Percentiles rank a stretch among this genome's conserved stretches.
Evolutionary conservation across 192 early-diverging fungal genomes (phyloP).

Genomic region (Jimgerdemannia lactiflua): DNA sequence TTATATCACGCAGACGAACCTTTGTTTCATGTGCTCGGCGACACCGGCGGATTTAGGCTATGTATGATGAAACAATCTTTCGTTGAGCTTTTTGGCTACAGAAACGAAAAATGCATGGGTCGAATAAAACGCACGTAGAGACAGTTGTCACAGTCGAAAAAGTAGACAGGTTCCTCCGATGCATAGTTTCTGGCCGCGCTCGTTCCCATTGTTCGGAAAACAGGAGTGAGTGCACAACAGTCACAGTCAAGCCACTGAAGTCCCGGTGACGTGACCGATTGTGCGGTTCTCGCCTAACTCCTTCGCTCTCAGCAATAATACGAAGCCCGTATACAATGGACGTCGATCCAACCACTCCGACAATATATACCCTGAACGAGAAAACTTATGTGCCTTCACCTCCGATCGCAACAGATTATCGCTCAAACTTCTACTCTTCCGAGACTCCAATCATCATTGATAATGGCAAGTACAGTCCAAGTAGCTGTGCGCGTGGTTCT

Average conservation of each 20-base stretch:
- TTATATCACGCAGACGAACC: constrained; percentile 8
- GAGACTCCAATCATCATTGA: constrained; percentile 63
- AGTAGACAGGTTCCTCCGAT: constrained; percentile 50
- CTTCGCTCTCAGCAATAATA: no score
- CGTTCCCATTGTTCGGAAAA: no score
- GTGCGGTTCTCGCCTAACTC: no score
- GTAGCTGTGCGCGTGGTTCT: not conserved
- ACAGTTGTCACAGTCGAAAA: constrained; percentile 84
- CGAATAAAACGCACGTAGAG: constrained; percentile 46
- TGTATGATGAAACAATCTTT: not conserved
- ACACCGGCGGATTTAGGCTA: constrained; percentile 48
- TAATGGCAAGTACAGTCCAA: constrained; percentile 52
- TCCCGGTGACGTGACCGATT: not conserved
- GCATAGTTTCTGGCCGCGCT: no score
- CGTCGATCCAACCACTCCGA: not conserved
- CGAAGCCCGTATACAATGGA: not conserved
- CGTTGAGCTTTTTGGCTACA: not conserved
- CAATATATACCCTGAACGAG: constrained; percentile 24
- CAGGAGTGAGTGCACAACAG: no score
- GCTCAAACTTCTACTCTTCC: constrained; percentile 33
- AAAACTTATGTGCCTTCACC: constrained; percentile 21
- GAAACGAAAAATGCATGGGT: not conserved
- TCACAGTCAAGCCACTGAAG: constrained; percentile 36
- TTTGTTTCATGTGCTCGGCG: constrained; percentile 47
- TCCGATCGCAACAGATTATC: constrained; percentile 43